A percentile compares a stretch with the other conserved stretches of the same genome.
These are phyloP conservation scores for Fusarium algeriense DNA, from an alignment of 2,329 filamentous ascomycete genomes.

Conservation along the genomic window DNA sequence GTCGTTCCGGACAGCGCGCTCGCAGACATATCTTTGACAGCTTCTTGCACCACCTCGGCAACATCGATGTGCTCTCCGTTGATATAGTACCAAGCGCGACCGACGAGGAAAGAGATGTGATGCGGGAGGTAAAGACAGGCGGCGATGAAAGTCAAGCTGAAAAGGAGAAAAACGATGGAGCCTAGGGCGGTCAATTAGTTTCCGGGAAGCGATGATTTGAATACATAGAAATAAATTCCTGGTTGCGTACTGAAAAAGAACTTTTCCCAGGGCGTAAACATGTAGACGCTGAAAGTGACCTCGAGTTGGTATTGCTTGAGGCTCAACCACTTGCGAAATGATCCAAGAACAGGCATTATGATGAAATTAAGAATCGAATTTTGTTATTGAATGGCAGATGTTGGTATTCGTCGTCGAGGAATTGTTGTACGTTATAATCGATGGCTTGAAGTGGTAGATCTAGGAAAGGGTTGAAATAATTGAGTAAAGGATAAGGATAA, in stretches of 20 bases:
- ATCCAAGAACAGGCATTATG: slow-evolving; percentile 56
- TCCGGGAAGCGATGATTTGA: not conserved
- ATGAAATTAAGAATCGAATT: not conserved
- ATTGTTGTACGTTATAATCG: not conserved
- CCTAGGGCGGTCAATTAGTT: slow-evolving; percentile 67
- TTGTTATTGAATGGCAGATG: not conserved
- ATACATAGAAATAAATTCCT: not conserved
- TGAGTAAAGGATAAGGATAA: slow-evolving; percentile 25
- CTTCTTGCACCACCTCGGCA: slow-evolving; percentile 51
- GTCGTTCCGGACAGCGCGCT: slow-evolving; percentile 48
- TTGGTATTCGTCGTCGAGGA: slow-evolving; percentile 1
- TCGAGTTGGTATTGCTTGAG: slow-evolving; percentile 99
- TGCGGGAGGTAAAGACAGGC: slow-evolving; percentile 93
- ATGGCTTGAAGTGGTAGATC: slow-evolving; percentile 8
- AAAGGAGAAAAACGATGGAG: slow-evolving; percentile 90
- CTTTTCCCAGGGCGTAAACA: slow-evolving; percentile 96
- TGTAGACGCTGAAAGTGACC: slow-evolving; percentile 96
- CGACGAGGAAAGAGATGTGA: slow-evolving; percentile 84
- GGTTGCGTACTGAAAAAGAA: slow-evolving; percentile 88
- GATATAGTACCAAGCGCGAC: slow-evolving; percentile 94
- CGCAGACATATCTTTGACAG: slow-evolving; percentile 50
- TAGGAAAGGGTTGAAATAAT: slow-evolving; percentile 30
- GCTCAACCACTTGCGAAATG: slow-evolving; percentile 85
- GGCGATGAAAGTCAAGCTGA: slow-evolving; percentile 87
- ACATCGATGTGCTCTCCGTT: slow-evolving; percentile 78